Conservation (phyloP, 164 flowering plant genomes). For the Aristolochia fimbriata region DNA sequence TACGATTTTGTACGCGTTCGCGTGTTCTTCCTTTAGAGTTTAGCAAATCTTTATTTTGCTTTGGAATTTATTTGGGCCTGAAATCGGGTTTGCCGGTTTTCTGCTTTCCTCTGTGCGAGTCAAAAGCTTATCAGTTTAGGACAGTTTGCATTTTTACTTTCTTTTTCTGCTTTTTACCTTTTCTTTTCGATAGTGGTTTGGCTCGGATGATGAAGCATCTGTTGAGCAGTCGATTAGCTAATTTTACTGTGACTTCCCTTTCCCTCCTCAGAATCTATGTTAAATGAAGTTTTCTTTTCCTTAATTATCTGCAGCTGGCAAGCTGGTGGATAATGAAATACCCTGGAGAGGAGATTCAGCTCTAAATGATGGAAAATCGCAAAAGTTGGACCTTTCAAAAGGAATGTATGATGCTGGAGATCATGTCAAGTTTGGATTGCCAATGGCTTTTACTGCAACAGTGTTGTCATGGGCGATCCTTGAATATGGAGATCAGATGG, state of each 20-base stretch:
- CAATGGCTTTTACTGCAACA: slow-evolving; percentile 94
- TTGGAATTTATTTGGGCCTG: too few species aligned
- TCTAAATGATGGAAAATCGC: slow-evolving; percentile 58
- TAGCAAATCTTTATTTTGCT: too few species aligned
- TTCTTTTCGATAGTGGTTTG: neutral
- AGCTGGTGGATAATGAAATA: slow-evolving; percentile 53
- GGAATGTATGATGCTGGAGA: slow-evolving; percentile 99
- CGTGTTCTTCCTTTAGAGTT: too few species aligned
- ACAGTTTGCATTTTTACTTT: too few species aligned
- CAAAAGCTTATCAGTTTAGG: too few species aligned
- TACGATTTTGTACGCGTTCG: too few species aligned
- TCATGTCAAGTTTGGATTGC: slow-evolving; percentile 84
- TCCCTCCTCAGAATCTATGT: neutral
- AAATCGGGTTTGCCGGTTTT: too few species aligned
- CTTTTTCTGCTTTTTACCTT: too few species aligned
- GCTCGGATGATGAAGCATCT: neutral
- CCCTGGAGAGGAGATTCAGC: slow-evolving; percentile 87
- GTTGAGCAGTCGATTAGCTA: neutral
- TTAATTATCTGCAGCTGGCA: slow-evolving; percentile 43
- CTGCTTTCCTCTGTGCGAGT: too few species aligned
- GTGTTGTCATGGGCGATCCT: slow-evolving; percentile 90
- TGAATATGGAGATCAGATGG: slow-evolving; percentile 97
- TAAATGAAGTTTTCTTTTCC: neutral
- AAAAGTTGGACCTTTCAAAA: slow-evolving; percentile 61
- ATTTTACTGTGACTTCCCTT: neutral